Percentiles rank a stretch among this genome's conserved stretches.
Conservation (phyloP, 495 filamentous ascomycete genomes). For the Collariella sp. region DNA sequence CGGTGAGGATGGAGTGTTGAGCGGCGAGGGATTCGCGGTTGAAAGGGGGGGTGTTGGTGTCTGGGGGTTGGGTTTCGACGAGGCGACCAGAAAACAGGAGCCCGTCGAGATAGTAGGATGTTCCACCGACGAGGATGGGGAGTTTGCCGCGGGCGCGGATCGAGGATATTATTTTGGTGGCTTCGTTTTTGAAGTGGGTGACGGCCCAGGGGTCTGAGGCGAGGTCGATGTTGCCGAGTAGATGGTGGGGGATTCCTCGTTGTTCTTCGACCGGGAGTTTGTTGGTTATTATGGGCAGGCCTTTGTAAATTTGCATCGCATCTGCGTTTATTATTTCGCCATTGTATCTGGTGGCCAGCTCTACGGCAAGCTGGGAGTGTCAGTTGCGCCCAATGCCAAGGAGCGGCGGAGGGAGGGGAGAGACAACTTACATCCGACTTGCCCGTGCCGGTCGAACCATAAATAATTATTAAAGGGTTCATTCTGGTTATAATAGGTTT, state of each 20-base stretch:
- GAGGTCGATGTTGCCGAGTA: conserved; percentile 67
- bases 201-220: conserved; percentile 77
- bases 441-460: conserved; percentile 91
- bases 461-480: conserved; percentile 67
- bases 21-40: conserved; percentile 29
- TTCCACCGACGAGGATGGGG: conserved; percentile 89
- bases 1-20: conserved; percentile 64
- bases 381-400: conserved; percentile 4
- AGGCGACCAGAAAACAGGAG: conserved; percentile 68
- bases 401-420: background rate
- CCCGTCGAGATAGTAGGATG: conserved; percentile 87
- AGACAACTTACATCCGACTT: conserved; percentile 76
- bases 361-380: conserved; percentile 71
- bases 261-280: conserved; percentile 70
- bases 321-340: conserved; percentile 98
- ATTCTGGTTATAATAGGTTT: conserved; percentile 10
- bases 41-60: conserved; percentile 18
- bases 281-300: conserved; percentile 92
- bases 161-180: conserved; percentile 60
- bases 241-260: conserved; percentile 78
- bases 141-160: conserved; percentile 68
- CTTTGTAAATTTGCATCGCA: conserved; percentile 97
- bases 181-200: conserved; percentile 60
- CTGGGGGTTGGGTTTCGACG: conserved; percentile 42
- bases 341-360: conserved; percentile 72